These are phyloP conservation scores for Mucor racemosus DNA, from an alignment of 371 early-diverging fungal species.

Conservation along the genomic window DNA sequence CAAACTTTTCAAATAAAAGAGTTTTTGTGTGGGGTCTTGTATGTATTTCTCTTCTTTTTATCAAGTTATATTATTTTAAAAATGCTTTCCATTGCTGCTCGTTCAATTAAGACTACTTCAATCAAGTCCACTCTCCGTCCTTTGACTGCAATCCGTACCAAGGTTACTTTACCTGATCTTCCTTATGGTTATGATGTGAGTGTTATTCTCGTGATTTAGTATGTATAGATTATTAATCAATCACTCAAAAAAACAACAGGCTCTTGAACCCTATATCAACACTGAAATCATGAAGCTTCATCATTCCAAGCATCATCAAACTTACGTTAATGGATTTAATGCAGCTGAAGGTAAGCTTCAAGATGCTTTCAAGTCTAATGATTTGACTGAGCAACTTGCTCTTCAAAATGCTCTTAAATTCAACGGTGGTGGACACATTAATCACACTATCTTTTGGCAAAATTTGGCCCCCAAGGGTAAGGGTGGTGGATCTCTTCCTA, in stretches of 20 bases:
- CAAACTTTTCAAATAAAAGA: conserved; percentile 8
- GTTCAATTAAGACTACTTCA: conserved; percentile 42
- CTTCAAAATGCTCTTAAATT: conserved; percentile 87
- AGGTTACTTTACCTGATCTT: conserved; percentile 76
- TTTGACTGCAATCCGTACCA: conserved; percentile 58
- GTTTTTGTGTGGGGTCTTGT: conserved; percentile 13
- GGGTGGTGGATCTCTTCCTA: conserved; percentile 28
- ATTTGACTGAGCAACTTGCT: conserved; percentile 74
- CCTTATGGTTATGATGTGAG: conserved; percentile 75
- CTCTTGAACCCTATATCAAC: conserved; percentile 92
- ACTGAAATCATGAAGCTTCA: conserved; percentile 97
- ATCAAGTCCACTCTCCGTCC: conserved; percentile 48
- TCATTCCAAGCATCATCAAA: conserved; percentile 96
- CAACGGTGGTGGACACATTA: conserved; percentile 98
- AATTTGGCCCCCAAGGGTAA: conserved; percentile 83
- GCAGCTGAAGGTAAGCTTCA: conserved; percentile 74
- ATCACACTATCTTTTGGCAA: conserved; percentile 97
- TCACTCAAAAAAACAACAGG: conserved; percentile 44
- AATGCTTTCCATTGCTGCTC: conserved; percentile 56
- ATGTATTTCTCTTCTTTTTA: conserved; percentile 9
- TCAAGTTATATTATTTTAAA: conserved; percentile 1
- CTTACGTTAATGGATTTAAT: conserved; percentile 66
- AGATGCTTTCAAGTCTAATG: conserved; percentile 69
- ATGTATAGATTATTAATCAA: not conserved
- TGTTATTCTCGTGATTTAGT: not conserved